Base-by-base conservation (phyloP, 768 basidiomycete species). In the Mycena rebaudengoi region DNA sequence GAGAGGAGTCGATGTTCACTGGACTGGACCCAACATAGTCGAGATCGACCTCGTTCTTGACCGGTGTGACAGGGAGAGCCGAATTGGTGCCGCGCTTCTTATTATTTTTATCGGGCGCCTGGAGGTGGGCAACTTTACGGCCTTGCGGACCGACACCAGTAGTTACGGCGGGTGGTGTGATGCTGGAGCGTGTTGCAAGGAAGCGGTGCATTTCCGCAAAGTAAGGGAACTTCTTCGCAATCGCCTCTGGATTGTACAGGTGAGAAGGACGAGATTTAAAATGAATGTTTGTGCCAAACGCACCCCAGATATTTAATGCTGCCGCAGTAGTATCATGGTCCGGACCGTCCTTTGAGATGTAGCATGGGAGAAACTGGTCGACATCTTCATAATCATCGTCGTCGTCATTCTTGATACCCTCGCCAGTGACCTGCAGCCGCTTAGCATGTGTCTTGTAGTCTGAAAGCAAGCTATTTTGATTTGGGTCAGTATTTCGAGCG, bases 121-220 rank as follows among this genome's bases (percentile, higher is more conserved):
- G 75, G 14, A 66, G 51, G 28, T 59, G 67, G 3, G 69, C 43
- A 4, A 68, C 70, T 41, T 66, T 44, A 2, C 23, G 48, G 4
- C 75, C 75, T 37, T 58, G 1, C 5, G 75, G 75, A 12, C 75
- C 71, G 33, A 75, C 48, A 7, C 64, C 71, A 58, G 76, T 77
- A 1, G 71, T 74, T 10, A 76, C 29, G 20, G 57, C 66, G 65
- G 72, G 69, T 7, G 74, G 74, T 1, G 50, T 69, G 12, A 70
- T 66, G 64, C 72, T 77, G 0, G 74, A 73, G 21, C 70, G 66
- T 7, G 65, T 37, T 6, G 52, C 59, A 45, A 73, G 61, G 48
- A 46, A 55, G 14, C 26, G 32, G 20, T 55, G 53, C 26, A 55
- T 5, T 2, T 5, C 28, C 12, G 70, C 63, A 49, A 75, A 75